Conservation (phyloP, 352 stramenopile genomes). For the Aphanomyces cochlioides region DNA sequence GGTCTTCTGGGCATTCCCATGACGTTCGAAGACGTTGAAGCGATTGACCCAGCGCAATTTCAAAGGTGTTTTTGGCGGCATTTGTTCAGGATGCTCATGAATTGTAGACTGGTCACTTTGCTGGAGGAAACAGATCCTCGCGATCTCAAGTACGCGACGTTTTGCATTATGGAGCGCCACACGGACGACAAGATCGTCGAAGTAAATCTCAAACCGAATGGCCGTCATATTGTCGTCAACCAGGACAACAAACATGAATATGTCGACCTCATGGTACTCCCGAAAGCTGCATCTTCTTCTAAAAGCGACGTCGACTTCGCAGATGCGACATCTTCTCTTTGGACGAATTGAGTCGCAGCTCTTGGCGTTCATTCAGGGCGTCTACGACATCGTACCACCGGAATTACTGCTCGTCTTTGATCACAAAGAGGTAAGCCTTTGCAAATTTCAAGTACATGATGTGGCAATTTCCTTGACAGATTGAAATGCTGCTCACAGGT, state of each 20-base stretch:
- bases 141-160: conserved; percentile 56
- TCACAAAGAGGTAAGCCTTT: conserved; percentile 85
- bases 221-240: conserved; percentile 75
- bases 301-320: no score
- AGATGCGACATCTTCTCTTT: conserved; percentile 93
- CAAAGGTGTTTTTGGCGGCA: conserved; percentile 41
- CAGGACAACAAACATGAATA: conserved; percentile 97
- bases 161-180: conserved; percentile 57
- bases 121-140: conserved; percentile 69
- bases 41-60: conserved; percentile 72
- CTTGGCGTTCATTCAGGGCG: conserved; percentile 75
- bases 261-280: conserved; percentile 65
- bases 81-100: not conserved
- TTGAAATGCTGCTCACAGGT: no score
- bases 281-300: no score
- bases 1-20: conserved; percentile 66
- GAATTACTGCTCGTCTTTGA: conserved; percentile 96
- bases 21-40: conserved; percentile 77
- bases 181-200: conserved; percentile 52
- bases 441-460: no score
- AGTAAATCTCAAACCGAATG: conserved; percentile 61
- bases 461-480: no score
- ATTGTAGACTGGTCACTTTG: conserved; percentile 71
- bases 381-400: conserved; percentile 97
- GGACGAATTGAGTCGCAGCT: conserved; percentile 90